Base-by-base conservation (phyloP, 2,329 filamentous ascomycete species). In the Verticillium nonalfalfae region DNA sequence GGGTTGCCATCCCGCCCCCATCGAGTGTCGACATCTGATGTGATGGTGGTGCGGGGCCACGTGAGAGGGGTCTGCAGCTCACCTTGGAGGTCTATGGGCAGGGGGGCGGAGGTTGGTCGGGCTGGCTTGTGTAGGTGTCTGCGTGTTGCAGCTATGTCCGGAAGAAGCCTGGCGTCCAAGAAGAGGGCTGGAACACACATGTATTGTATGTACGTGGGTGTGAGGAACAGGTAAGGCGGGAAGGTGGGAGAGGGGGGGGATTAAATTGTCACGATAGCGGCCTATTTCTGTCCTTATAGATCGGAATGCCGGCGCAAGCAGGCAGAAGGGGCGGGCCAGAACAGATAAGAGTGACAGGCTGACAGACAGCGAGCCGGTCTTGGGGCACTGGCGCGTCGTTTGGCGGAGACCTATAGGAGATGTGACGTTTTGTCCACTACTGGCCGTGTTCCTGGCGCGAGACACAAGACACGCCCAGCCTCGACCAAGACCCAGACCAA, bases 221-320 rank as follows among this genome's bases (percentile, higher is more conserved):
- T 7, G 45, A 52, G 45, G 45, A 52, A 21, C 45, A 21, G 45
- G 45, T 18, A 36, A 10, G 35, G 35, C 13, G 9, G 26, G 35
- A 36, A 52, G 45, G 45, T 52, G 18, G 45, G 21, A 52, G 45
- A 13, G 45, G 18, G 45, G 18, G 18, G 45, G 45, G 6, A 57
- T 36, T 15, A 57, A 57, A 35, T 34, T 35, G 26, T 38, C 33
- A 35, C 55, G 33, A 57, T 35, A 57, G 55, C 33, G 33, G 11
- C 18, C 55, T 18, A 15, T 57, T 57, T 57, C 34, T 26, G 13
- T 31, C 78, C 78, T 40, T 45, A 40, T 58, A 35, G 31, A 21
- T n/a, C 26, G 11, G 39, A 59, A 36, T 7, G 18, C n/a, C 9
- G 13, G 35, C 13, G 35, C 13, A 36, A 9, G 35, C 35, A 36